Evolutionary conservation across 2,329 filamentous ascomycete genomes (phyloP), one percentile per base, ranked within the genome.

Genomic region (Elsinoe necatrix): DNA sequence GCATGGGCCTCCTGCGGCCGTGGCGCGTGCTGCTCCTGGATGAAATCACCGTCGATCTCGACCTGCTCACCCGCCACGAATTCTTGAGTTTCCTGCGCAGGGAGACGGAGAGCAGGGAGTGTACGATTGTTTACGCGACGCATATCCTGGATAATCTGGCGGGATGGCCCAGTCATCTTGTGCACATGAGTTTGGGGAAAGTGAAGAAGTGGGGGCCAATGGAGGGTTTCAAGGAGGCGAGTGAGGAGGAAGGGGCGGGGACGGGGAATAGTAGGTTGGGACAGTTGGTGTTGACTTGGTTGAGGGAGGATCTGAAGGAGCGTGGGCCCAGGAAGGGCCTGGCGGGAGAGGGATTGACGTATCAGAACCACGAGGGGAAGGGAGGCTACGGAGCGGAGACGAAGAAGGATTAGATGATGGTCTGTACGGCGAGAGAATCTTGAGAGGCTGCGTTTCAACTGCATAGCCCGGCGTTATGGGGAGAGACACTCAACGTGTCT

Each of bases 101-200:
- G 59, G 93, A 98, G 81, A 96, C 92, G 0, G 86, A 92, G 73
- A 76, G 68, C 6, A 78, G 92, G 55, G 78, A 83, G 37, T 96
- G 91, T 68, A 96, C 93, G 3, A 88, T 98, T 64, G 90, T 98
- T 27, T 98, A 98, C 69, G 93, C 93, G 6, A 98, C 93, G 12
- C 93, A 98, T 72, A 96, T 98, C 61, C 74, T 98, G 63, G 93
- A 98, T 69, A 96, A 97, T 69, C 75, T 98, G 52, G 90, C 90
- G 0, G 84, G 85, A 18, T 98, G 93, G 93, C 93, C 93, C 5
- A 95, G 88, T 0, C 91, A 98, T 72, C 77, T 98, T 35, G 91
- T 95, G 51, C 92, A 97, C 70, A 96, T 98, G 92, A 86, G 90
- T 68, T 71, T 95, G 47, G 93, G 93, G 25, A 82, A 79, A 60